Conservation (phyloP, 192 early-diverging fungal genomes). For the Dimargaris xerosporica region DNA sequence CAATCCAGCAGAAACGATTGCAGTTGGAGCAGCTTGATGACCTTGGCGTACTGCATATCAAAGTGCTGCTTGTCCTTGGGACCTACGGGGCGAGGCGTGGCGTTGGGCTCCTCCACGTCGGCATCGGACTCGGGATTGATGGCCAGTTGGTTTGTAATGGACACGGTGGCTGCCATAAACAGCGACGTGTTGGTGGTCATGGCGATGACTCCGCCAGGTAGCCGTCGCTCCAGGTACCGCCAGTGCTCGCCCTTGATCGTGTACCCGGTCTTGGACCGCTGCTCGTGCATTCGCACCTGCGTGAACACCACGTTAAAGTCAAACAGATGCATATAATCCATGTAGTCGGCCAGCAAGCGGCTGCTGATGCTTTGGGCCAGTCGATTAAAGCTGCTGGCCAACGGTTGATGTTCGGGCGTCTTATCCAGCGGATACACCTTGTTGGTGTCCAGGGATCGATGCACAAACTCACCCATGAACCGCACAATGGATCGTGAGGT, state of each 20-base stretch:
- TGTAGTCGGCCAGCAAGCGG: neutral
- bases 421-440: neutral
- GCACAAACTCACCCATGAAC: slow-evolving; percentile 1
- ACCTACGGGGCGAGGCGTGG: neutral
- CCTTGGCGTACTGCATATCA: slow-evolving; percentile 24
- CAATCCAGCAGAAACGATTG: slow-evolving; percentile 34
- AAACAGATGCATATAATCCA: neutral
- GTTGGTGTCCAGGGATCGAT: neutral
- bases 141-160: neutral
- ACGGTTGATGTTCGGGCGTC: neutral
- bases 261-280: neutral
- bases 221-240: slow-evolving; percentile 3
- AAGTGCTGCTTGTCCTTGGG: neutral
- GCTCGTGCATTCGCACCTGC: neutral
- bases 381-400: neutral
- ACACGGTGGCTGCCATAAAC: slow-evolving; percentile 7
- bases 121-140: neutral
- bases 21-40: slow-evolving; percentile 31
- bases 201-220: neutral
- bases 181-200: slow-evolving; percentile 5
- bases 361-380: neutral
- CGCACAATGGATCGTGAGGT: neutral
- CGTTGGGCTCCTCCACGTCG: neutral
- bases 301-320: neutral
- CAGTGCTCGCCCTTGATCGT: neutral